Evolutionary conservation across 2,329 filamentous ascomycete species (phyloP).

Genomic region (Neobulgaria alba): DNA sequence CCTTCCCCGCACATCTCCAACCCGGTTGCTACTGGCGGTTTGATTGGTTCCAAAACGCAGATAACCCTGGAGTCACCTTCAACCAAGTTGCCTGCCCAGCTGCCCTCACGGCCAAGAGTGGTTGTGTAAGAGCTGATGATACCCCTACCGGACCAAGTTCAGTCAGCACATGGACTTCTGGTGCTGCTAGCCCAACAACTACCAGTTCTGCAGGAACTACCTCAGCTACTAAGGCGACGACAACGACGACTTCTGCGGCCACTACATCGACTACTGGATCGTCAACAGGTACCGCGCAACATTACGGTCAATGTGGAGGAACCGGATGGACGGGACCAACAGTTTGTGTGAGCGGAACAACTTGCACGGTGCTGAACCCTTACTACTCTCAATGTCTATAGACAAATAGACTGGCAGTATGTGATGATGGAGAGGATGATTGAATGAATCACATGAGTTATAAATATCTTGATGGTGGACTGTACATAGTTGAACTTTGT

Average conservation of each 20-base stretch:
- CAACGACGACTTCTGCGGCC: neutral
- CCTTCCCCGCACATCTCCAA: constrained; percentile 36
- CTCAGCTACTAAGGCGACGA: neutral
- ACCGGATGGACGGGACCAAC: constrained; percentile 7
- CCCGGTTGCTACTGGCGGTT: constrained; percentile 44
- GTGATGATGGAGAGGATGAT: too few species aligned
- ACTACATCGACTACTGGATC: neutral
- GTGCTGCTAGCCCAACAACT: constrained; percentile 1
- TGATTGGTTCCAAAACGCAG: constrained; percentile 42
- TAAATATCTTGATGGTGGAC: too few species aligned
- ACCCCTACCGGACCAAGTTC: constrained; percentile 8
- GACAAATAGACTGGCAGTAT: too few species aligned
- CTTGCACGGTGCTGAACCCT: constrained; percentile 3
- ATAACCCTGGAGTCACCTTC: constrained; percentile 39
- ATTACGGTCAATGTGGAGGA: constrained; percentile 13
- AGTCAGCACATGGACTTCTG: constrained; percentile 6
- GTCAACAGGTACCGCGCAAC: neutral
- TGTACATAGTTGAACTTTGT: too few species aligned
- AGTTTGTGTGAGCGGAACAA: constrained; percentile 4
- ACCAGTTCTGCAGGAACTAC: neutral
- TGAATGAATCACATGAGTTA: too few species aligned
- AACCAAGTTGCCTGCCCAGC: constrained; percentile 40
- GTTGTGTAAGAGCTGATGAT: constrained; percentile 28
- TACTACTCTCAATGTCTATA: constrained; percentile 15
- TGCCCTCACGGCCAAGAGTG: constrained; percentile 35